Base-by-base conservation (phyloP, 805 yeast genomes). In the Ogataea saltuana region DNA sequence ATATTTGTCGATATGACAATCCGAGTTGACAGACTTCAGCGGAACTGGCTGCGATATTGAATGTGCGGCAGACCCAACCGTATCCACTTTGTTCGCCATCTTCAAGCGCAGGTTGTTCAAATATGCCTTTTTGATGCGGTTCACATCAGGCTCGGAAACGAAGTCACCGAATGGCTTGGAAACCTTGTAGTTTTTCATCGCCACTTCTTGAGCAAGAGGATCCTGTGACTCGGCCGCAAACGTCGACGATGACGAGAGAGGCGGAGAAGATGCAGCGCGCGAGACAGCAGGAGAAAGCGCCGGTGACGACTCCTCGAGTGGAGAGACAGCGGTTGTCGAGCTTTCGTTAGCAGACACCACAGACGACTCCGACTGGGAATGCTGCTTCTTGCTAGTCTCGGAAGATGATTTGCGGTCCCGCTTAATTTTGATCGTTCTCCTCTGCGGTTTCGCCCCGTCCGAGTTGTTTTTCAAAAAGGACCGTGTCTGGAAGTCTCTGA, bases 401-500 rank as follows among this genome's bases (percentile, higher is more conserved):
- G 39, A 17, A 3, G 12, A 6, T 7, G 32, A 8, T 8, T 12
- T 13, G 13, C n/a, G 26, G 33, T n/a, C 41, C 11, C 20, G 29
- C 31, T 36, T 46, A 45, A 59, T 42, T 54, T 60, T 56, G 50
- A 58, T 51, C 15, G 44, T 48, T 41, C 65, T 46, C 30, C 65
- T 42, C 36, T 48, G 50, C 6, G 67, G 64, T 45, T 69, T 68
- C 12, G 33, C 48, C 6, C 54, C 59, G 33, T 53, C 56, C 17
- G 45, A 46, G 34, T 49, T 56, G 43, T 54, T 59, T 46, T 67
- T 68, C 43, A 65, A 59, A 51, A 60, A 75, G 28, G 68, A 69
- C 45, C 65, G 67, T 5, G 71, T 55, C 56, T 76, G 81, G 44
- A 76, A 74, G 22, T 65, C 60, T 16, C 76, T 70, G 36, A 76